These are phyloP conservation scores for Nowakowskiella sp. DNA, from an alignment of 192 early-diverging fungal genomes.

Conservation along the genomic window DNA sequence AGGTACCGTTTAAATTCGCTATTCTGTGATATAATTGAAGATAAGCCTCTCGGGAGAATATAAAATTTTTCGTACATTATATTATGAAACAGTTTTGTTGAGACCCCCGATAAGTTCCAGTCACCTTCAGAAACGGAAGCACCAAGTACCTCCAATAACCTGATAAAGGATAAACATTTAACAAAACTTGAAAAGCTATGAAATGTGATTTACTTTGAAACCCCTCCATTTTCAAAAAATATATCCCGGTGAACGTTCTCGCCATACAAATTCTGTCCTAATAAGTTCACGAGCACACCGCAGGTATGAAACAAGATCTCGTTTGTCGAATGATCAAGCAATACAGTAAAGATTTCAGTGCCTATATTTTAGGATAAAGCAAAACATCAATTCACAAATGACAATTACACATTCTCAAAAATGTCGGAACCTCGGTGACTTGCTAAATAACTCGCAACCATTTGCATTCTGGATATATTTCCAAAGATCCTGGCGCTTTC, in stretches of 20 bases:
- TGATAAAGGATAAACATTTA: neutral
- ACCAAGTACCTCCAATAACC: slow-evolving; percentile 19
- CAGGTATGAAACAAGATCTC: slow-evolving; percentile 26
- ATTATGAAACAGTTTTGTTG: slow-evolving; percentile 18
- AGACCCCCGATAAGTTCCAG: slow-evolving; percentile 6
- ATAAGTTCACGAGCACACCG: slow-evolving; percentile 34
- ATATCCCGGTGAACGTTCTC: neutral
- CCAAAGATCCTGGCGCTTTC: slow-evolving; percentile 28
- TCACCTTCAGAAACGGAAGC: slow-evolving; percentile 4
- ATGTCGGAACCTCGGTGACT: no score
- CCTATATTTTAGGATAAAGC: slow-evolving; percentile 22
- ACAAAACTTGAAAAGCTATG: neutral
- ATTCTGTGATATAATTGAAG: no score
- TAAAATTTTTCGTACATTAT: slow-evolving; percentile 1
- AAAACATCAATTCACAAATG: slow-evolving; percentile 2
- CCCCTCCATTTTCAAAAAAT: slow-evolving; percentile 9
- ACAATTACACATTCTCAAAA: slow-evolving; percentile 6
- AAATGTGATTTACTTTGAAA: slow-evolving; percentile 14
- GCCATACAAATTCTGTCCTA: neutral
- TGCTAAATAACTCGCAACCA: neutral
- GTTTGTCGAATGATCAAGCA: slow-evolving; percentile 28
- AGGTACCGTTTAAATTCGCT: no score
- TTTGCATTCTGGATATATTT: slow-evolving; percentile 24
- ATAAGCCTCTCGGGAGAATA: no score
- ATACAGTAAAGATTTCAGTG: slow-evolving; percentile 28